These are phyloP conservation scores for Wallemia ichthyophaga DNA, from an alignment of 1,284 basidiomycete genomes.

Conservation along the genomic window DNA sequence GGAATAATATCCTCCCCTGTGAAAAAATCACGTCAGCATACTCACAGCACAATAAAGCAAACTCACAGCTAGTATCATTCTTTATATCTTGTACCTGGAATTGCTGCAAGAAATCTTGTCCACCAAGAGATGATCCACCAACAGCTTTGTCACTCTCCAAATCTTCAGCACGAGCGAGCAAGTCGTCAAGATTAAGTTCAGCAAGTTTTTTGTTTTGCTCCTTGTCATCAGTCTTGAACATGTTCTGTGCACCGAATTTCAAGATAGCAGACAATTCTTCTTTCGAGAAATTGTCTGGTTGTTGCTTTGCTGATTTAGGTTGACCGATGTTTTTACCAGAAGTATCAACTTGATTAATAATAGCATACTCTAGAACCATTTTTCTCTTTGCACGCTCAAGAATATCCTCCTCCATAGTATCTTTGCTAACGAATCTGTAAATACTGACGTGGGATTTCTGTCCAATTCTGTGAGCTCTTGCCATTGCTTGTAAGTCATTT, in stretches of 20 bases:
- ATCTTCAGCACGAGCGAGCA: constrained; percentile 82
- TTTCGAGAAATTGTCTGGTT: constrained; percentile 66
- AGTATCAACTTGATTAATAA: constrained; percentile 99
- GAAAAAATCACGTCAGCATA: too few relatives aligned
- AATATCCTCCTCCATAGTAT: constrained; percentile 96
- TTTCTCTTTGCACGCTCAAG: constrained; percentile 94
- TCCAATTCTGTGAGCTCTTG: constrained; percentile 86
- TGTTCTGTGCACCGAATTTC: constrained; percentile 94
- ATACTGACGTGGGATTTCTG: constrained; percentile 25
- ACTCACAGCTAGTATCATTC: constrained; percentile 60
- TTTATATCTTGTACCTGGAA: constrained; percentile 96
- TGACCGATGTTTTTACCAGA: constrained; percentile 75
- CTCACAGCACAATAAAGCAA: too few relatives aligned
- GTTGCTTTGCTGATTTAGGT: constrained; percentile 24
- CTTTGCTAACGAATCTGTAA: constrained; percentile 63
- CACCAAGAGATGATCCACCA: constrained; percentile 64
- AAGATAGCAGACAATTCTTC: constrained; percentile 95
- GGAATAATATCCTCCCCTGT: constrained; percentile 89
- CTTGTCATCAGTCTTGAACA: constrained; percentile 89
- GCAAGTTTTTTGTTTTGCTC: constrained; percentile 87
- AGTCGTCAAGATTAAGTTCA: constrained; percentile 96
- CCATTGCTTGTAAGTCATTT: constrained; percentile 63
- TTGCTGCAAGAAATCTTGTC: constrained; percentile 79
- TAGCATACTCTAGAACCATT: constrained; percentile 98
- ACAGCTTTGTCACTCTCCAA: constrained; percentile 67